Conservation (phyloP, 1,139 yeast species). For the Kodamaea plutei region DNA sequence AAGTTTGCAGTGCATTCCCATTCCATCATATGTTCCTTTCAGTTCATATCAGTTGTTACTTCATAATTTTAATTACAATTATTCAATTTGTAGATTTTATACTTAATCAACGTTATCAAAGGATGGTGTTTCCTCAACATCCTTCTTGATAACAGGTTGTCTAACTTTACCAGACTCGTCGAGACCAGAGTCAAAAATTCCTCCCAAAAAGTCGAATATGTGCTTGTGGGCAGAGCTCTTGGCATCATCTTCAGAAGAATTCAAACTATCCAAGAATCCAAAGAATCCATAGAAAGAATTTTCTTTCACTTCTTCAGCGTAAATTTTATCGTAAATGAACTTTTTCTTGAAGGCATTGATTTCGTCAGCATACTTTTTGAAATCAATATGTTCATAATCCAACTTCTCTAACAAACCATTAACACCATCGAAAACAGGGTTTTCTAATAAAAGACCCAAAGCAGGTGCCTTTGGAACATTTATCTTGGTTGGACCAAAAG, state of each 20-base stretch:
- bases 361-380: slow-evolving; percentile 59
- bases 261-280: slow-evolving; percentile 63
- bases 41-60: no score
- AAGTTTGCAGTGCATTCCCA: no score
- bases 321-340: slow-evolving; percentile 86
- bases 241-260: slow-evolving; percentile 14
- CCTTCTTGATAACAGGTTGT: slow-evolving; percentile 5
- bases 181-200: slow-evolving; percentile 35
- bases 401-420: slow-evolving; percentile 66
- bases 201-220: slow-evolving; percentile 75
- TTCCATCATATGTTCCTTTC: no score
- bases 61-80: no score
- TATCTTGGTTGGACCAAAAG: slow-evolving; percentile 68
- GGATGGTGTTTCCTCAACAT: slow-evolving; percentile 4
- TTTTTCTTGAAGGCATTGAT: slow-evolving; percentile 86
- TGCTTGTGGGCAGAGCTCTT: slow-evolving; percentile 32
- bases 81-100: no score
- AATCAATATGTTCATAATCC: slow-evolving; percentile 78
- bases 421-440: slow-evolving; percentile 87
- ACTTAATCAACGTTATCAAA: slow-evolving; percentile 6
- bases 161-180: slow-evolving; percentile 11
- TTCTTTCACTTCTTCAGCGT: slow-evolving; percentile 81
- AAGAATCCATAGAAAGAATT: slow-evolving; percentile 87
- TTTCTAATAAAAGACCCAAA: slow-evolving; percentile 81
- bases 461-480: slow-evolving; percentile 98